Conservation (phyloP, 345 rosid genomes). For the Leavenworthia alabamica region DNA sequence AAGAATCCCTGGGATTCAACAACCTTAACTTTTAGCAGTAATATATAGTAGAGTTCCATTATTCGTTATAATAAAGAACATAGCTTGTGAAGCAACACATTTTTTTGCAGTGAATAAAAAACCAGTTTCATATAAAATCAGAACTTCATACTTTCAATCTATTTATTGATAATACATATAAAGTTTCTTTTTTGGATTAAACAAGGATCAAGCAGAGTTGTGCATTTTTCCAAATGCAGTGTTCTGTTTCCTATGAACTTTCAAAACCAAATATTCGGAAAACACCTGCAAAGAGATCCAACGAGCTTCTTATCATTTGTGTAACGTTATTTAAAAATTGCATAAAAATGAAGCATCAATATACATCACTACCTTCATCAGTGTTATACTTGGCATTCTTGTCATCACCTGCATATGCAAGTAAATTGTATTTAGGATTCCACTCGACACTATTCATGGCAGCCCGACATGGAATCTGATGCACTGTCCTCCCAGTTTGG, state of each 20-base stretch:
- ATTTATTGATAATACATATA: neutral
- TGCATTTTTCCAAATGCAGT: neutral
- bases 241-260: slow-evolving; percentile 38
- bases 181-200: neutral
- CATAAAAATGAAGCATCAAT: neutral
- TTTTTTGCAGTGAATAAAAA: slow-evolving; percentile 15
- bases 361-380: slow-evolving; percentile 69
- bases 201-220: neutral
- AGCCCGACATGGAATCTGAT: slow-evolving; percentile 92
- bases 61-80: slow-evolving; percentile 12
- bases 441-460: slow-evolving; percentile 98
- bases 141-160: slow-evolving; percentile 1
- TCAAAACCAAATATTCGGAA: slow-evolving; percentile 88
- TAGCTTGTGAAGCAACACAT: slow-evolving; percentile 5
- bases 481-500: slow-evolving; percentile 73
- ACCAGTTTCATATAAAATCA: neutral
- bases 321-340: neutral
- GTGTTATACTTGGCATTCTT: slow-evolving; percentile 75
- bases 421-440: slow-evolving; percentile 89
- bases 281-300: slow-evolving; percentile 53
- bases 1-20: slow-evolving; percentile 4
- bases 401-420: slow-evolving; percentile 98
- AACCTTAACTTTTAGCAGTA: slow-evolving; percentile 14
- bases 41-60: neutral
- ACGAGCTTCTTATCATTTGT: neutral